Evolutionary conservation across 495 filamentous ascomycete genomes (phyloP), one percentile per base, ranked within the genome.

Genomic region (Aspergillus asperescens): DNA sequence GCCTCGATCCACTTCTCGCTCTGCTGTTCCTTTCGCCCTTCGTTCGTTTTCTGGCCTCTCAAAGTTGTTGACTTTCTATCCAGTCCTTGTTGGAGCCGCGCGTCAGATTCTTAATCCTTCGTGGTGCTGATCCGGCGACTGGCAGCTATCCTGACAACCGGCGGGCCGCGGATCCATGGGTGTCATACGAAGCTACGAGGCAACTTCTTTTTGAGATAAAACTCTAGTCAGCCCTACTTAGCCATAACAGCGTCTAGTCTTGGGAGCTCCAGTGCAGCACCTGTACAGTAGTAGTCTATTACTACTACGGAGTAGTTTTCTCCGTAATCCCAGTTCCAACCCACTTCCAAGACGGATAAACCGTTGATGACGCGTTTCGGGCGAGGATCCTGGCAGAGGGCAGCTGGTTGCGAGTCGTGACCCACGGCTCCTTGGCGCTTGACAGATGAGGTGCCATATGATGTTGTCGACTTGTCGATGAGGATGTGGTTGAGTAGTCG

Each of bases 51-150:
- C 25, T 29, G 41, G 15, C 8, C 25, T 29, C 28, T 46, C 27
- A 41, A 4, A 35, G n/a, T 8, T 12, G 13, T 35, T 35, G 32
- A 35, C 32, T 46, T 20, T 19, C 19, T 19, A 23, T 25, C 8
- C 25, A 7, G 23, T 29, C 25, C n/a, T n/a, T n/a, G n/a, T n/a
- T 44, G 23, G 44, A 47, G 44, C 44, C 44, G 29, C 44, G 44
- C 44, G 44, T 47, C 16, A 47, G 44, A 47, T 46, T 46, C 42
- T 46, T 47, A 47, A 35, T 20, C 20, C 16, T 35, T 22, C 10
- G 13, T 23, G 13, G 22, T 43, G 32, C 32, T 35, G 32, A 35
- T 35, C 32, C 2, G n/a, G n/a, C n/a, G n/a, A n/a, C n/a, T n/a
- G n/a, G n/a, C n/a, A n/a, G n/a, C n/a, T n/a, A n/a, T n/a, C n/a